Evolutionary conservation across 2,329 filamentous ascomycete genomes (phyloP), one percentile per base, ranked within the genome.

Genomic region (Apiospora pterosperma): DNA sequence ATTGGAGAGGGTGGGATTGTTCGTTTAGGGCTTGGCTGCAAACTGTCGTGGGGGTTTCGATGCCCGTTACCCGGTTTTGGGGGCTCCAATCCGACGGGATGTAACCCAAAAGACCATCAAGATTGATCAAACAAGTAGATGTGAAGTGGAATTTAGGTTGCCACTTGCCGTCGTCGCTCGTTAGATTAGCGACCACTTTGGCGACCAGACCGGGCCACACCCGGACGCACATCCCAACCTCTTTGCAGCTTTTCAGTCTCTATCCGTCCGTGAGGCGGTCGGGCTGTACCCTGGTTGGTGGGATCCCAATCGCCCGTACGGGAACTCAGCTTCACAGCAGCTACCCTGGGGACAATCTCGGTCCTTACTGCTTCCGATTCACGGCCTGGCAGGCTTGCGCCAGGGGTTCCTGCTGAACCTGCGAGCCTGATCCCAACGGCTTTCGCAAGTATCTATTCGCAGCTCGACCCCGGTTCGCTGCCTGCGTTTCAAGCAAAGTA

Each of bases 241-340:
- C 12, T 16, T 12, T 16, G 11, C 23, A 12, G 23, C 23, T 52
- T 16, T n/a, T 52, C 44, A 25, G 44, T 5, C 3, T 14, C 5
- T 34, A 5, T 10, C 19, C 48, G 25, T 55, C 48, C 48, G 48
- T 21, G 28, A 34, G 48, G n/a, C n/a, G n/a, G n/a, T n/a, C n/a
- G n/a, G n/a, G 48, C 48, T 55, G 48, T 55, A 55, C 31, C 48
- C 28, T 55, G 48, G 48, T 55, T 55, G 48, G 48, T 55, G 48
- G 48, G 48, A 55, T 11, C 14, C 11, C 1, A 34, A n/a, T n/a
- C 28, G 3, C 2, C 28, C 28, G 48, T 34, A 11, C 16, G 28
- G 12, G 7, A 55, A n/a, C n/a, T n/a, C n/a, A n/a, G n/a, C n/a
- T n/a, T n/a, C n/a, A n/a, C n/a, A n/a, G n/a, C n/a, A n/a, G n/a